Evolutionary conservation across 768 basidiomycete genomes (phyloP).

Genomic region (Gymnopilus dilepis): DNA sequence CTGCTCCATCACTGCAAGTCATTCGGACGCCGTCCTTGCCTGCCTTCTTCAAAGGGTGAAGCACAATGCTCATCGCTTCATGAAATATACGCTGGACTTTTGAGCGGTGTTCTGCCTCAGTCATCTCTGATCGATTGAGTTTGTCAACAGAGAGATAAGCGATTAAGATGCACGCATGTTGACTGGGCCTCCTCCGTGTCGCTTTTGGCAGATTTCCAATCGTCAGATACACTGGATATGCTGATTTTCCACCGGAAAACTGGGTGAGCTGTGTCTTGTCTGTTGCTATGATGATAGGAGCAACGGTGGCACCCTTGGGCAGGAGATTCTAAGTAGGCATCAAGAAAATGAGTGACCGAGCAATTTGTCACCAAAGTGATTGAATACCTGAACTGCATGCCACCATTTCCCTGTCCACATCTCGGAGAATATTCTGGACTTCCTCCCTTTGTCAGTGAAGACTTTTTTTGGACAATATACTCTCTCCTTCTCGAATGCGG

Average conservation of each 20-base stretch:
- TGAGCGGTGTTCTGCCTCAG: background rate
- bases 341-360: background rate
- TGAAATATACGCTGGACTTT: constrained; percentile 40
- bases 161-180: constrained; percentile 37
- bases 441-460: constrained; percentile 19
- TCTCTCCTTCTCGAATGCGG: too few species aligned
- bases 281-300: constrained; percentile 43
- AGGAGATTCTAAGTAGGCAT: background rate
- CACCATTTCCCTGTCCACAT: constrained; percentile 45
- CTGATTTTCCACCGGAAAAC: constrained; percentile 41
- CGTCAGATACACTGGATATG: constrained; percentile 50
- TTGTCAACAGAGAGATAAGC: constrained; percentile 45
- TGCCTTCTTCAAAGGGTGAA: constrained; percentile 28
- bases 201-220: constrained; percentile 44
- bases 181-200: constrained; percentile 35
- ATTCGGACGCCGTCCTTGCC: constrained; percentile 37
- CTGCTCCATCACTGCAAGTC: constrained; percentile 33
- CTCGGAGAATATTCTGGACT: constrained; percentile 34
- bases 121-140: constrained; percentile 16
- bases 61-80: constrained; percentile 35
- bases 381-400: constrained; percentile 38
- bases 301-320: constrained; percentile 33
- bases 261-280: constrained; percentile 39
- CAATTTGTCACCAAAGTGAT: background rate
- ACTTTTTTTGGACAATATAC: constrained; percentile 31